These are phyloP conservation scores for Sutorius eximius DNA, from an alignment of 1,284 basidiomycete species.

Conservation along the genomic window DNA sequence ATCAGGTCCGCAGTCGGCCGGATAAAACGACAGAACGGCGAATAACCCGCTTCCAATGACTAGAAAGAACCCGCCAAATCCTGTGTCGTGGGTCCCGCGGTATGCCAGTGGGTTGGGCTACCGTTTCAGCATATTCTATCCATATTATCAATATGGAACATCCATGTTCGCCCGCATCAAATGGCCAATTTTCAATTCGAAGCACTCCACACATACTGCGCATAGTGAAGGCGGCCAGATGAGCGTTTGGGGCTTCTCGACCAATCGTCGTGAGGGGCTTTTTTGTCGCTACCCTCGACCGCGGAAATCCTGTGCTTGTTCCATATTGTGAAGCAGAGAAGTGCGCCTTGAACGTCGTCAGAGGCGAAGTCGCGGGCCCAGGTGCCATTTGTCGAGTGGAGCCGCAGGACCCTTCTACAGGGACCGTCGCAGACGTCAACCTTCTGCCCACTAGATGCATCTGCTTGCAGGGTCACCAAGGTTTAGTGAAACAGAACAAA, in stretches of 20 bases:
- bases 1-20: constrained; percentile 26
- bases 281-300: constrained; percentile 27
- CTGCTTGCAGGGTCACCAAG: neutral
- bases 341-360: constrained; percentile 19
- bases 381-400: constrained; percentile 25
- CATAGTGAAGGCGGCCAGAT: constrained; percentile 13
- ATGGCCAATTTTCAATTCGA: constrained; percentile 33
- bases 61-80: constrained; percentile 14
- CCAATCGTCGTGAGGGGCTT: constrained; percentile 20
- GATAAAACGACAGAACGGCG: constrained; percentile 22
- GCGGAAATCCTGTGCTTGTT: constrained; percentile 33
- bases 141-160: constrained; percentile 27
- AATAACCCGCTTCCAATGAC: constrained; percentile 9
- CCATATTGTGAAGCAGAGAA: constrained; percentile 26
- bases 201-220: constrained; percentile 21
- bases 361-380: constrained; percentile 12
- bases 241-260: constrained; percentile 15
- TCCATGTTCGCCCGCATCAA: constrained; percentile 23
- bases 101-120: constrained; percentile 21
- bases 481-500: neutral
- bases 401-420: constrained; percentile 3
- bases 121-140: constrained; percentile 8
- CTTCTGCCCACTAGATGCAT: constrained; percentile 3
- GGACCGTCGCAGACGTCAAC: constrained; percentile 1
- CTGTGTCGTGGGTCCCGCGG: constrained; percentile 15